phyloP scores from a whole-genome alignment of 192 early-diverging fungal species.

The Chytriomyces sp. region DNA sequence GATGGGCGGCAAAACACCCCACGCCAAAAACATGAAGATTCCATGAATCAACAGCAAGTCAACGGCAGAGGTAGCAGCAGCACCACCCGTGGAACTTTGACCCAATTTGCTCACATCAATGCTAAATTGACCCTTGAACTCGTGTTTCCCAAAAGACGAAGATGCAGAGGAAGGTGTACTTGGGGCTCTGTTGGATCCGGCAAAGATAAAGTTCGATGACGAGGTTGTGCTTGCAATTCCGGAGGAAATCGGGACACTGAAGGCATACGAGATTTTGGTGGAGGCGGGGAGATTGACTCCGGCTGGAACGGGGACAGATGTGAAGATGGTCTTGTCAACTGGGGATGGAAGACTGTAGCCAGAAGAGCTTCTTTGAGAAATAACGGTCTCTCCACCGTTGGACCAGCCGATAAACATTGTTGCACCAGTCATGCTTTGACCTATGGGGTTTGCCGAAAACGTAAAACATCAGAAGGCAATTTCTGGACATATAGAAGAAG shows the following conservation, averaged over 20 bases:
- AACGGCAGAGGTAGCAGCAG: not conserved
- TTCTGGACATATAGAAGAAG: not conserved
- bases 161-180: not conserved
- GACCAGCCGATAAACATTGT: not conserved
- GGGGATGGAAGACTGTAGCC: not conserved
- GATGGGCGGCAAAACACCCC: conserved; percentile 36
- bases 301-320: not conserved
- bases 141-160: conserved; percentile 2
- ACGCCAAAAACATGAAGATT: conserved; percentile 39
- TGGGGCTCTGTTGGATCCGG: not conserved
- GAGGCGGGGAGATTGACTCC: not conserved
- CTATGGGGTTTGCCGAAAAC: not conserved
- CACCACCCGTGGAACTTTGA: not conserved
- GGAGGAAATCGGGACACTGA: conserved; percentile 3
- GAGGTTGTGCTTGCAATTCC: not conserved
- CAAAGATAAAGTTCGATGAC: not conserved
- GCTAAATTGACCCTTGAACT: not conserved
- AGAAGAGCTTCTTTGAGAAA: not conserved
- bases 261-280: not conserved
- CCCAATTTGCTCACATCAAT: not conserved
- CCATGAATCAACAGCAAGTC: conserved; percentile 36
- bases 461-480: not conserved
- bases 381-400: not conserved
- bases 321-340: not conserved
- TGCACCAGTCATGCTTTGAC: not conserved